phyloP scores from a whole-genome alignment of 805 yeast species.

The Hanseniaspora occidentalis region DNA sequence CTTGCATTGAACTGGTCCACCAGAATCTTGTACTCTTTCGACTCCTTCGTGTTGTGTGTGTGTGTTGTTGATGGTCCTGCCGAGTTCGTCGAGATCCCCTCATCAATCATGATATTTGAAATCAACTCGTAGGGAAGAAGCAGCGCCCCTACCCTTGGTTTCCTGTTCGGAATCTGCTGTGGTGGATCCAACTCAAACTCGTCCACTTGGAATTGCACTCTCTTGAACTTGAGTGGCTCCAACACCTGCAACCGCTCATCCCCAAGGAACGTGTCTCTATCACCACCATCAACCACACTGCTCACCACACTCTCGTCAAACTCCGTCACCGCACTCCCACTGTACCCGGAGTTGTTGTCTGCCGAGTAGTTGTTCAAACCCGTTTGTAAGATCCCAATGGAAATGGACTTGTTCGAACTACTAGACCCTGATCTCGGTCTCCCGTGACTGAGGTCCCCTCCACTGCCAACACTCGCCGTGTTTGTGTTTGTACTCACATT shows the following conservation, averaged over 20 bases:
- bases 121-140: conserved; percentile 51
- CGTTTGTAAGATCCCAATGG: background rate
- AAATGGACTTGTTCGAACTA: background rate
- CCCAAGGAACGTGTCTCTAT: background rate
- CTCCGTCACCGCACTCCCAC: too few species aligned
- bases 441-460: too few species aligned
- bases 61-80: conserved; percentile 16
- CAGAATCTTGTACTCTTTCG: conserved; percentile 40
- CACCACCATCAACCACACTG: too few species aligned
- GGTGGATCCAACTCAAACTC: conserved; percentile 74
- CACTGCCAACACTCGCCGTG: too few species aligned
- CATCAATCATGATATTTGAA: conserved; percentile 51
- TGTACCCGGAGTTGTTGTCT: too few species aligned
- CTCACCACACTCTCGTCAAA: too few species aligned
- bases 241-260: conserved; percentile 9
- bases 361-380: too few species aligned
- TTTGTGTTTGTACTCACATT: too few species aligned
- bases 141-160: conserved; percentile 71
- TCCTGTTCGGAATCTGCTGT: conserved; percentile 83
- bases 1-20: conserved; percentile 45
- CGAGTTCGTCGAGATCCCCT: conserved; percentile 50
- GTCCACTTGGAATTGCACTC: conserved; percentile 71
- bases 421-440: background rate
- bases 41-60: conserved; percentile 13
- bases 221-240: conserved; percentile 30